Evolutionary conservation across 257 asterid genomes (phyloP).

Genomic region (Petunia secreta): DNA sequence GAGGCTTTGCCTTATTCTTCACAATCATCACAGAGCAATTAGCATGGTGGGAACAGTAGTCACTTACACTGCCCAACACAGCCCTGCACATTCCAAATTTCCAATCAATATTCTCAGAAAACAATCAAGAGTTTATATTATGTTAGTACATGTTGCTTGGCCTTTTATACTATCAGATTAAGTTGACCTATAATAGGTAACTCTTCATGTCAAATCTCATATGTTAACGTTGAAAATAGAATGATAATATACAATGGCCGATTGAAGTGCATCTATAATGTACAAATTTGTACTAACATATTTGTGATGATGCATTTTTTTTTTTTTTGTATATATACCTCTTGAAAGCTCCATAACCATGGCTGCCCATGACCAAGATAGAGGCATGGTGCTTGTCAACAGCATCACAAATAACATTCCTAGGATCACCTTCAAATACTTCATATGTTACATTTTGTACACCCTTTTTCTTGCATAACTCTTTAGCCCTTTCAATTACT

Average conservation of each 20-base stretch:
- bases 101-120: background rate
- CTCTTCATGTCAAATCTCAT: background rate
- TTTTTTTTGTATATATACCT: slow-evolving; percentile 21
- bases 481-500: slow-evolving; percentile 35
- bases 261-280: too few relatives aligned
- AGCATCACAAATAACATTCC: slow-evolving; percentile 35
- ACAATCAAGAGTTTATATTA: background rate
- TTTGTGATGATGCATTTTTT: background rate
- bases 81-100: slow-evolving; percentile 48
- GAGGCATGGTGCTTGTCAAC: slow-evolving; percentile 40
- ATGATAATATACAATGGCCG: background rate
- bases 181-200: too few relatives aligned
- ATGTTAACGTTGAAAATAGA: too few relatives aligned
- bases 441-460: slow-evolving; percentile 28
- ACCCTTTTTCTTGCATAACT: slow-evolving; percentile 35
- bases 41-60: slow-evolving; percentile 80
- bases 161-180: background rate
- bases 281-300: too few relatives aligned
- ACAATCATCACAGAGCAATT: slow-evolving; percentile 83
- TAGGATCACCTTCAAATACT: slow-evolving; percentile 41
- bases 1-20: slow-evolving; percentile 49
- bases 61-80: slow-evolving; percentile 83
- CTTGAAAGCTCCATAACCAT: slow-evolving; percentile 43
- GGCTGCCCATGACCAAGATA: slow-evolving; percentile 49
- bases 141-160: background rate